Evolutionary conservation across 768 basidiomycete species (phyloP).

Genomic region (Paxillus ammoniavirescens): DNA sequence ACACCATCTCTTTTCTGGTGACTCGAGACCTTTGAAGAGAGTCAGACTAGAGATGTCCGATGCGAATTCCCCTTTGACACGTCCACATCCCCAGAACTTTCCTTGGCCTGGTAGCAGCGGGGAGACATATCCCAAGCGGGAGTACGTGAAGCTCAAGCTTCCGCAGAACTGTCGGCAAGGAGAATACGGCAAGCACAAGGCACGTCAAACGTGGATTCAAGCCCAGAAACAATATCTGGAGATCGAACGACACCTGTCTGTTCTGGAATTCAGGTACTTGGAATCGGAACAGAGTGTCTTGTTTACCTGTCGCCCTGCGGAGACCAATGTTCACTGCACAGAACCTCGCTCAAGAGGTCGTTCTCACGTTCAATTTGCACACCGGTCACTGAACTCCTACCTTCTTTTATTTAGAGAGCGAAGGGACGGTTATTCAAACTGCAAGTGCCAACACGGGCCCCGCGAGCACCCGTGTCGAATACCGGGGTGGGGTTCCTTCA

Average conservation of each 20-base stretch:
- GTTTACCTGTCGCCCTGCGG: slow-evolving; percentile 10
- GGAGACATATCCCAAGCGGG: background rate
- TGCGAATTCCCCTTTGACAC: too few species aligned
- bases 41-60: background rate
- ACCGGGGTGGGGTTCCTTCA: background rate
- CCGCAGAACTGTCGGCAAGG: slow-evolving; percentile 15
- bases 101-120: background rate
- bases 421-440: background rate
- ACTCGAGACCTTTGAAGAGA: slow-evolving; percentile 4
- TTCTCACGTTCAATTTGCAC: background rate
- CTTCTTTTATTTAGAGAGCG: slow-evolving; percentile 2
- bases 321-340: background rate
- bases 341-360: slow-evolving; percentile 4
- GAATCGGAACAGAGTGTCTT: slow-evolving; percentile 3
- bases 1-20: background rate
- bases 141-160: slow-evolving; percentile 4
- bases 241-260: slow-evolving; percentile 8
- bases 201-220: slow-evolving; percentile 13
- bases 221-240: slow-evolving; percentile 7
- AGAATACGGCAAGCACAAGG: slow-evolving; percentile 2
- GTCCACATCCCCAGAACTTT: background rate
- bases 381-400: background rate
- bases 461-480: background rate
- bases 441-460: background rate
- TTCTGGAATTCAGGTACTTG: slow-evolving; percentile 8